phyloP scores from a whole-genome alignment of 139 green algal genomes.

The Tetradesmus lagerheimii region DNA sequence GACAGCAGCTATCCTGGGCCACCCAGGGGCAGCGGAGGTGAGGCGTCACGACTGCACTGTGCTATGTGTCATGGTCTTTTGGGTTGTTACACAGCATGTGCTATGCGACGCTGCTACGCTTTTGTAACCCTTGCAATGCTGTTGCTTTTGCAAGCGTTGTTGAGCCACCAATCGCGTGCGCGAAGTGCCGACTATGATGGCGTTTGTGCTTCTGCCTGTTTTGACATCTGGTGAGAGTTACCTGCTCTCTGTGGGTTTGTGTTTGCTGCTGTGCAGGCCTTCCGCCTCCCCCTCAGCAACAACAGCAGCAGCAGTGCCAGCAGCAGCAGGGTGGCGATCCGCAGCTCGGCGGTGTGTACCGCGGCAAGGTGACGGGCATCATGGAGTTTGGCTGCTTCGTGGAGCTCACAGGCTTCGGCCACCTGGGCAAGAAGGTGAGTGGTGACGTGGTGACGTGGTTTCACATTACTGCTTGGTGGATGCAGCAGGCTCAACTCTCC shows the following conservation, averaged over 20 bases:
- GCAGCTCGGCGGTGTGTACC: constrained; percentile 85
- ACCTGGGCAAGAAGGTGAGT: constrained; percentile 42
- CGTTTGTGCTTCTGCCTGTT: too few relatives aligned
- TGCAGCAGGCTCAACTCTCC: too few relatives aligned
- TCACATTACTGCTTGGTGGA: too few relatives aligned
- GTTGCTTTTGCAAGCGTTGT: too few relatives aligned
- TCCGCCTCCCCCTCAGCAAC: constrained; percentile 47
- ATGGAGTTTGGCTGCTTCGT: constrained; percentile 99
- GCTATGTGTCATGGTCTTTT: too few relatives aligned
- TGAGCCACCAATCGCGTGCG: too few relatives aligned
- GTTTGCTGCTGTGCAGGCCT: constrained; percentile 3
- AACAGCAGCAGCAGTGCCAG: constrained; percentile 47
- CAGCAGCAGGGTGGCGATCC: constrained; percentile 54
- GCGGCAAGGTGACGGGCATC: constrained; percentile 74
- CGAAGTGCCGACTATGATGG: too few relatives aligned
- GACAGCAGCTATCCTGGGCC: not conserved
- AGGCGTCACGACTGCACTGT: not conserved
- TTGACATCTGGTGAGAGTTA: too few relatives aligned
- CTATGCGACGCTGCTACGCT: too few relatives aligned
- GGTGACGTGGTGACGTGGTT: too few relatives aligned
- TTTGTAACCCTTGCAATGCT: too few relatives aligned
- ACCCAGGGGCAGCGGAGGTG: not conserved
- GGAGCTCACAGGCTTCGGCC: constrained; percentile 75
- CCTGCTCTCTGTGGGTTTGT: not conserved
- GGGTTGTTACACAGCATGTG: too few relatives aligned